Base-by-base conservation (phyloP, 2,329 filamentous ascomycete genomes). In the Microsporum audouinii region DNA sequence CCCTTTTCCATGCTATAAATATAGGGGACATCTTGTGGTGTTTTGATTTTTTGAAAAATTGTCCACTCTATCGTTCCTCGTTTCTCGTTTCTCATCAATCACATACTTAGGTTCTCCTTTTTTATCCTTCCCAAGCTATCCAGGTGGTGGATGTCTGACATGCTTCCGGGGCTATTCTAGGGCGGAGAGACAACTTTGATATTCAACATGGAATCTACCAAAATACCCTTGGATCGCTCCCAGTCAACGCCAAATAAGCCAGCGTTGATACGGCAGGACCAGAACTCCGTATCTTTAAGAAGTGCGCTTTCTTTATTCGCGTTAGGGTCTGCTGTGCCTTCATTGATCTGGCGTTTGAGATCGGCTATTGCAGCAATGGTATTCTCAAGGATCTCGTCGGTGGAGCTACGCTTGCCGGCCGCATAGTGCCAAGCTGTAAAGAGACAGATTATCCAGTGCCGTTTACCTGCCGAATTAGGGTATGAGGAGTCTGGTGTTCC, bases 381-480 rank as follows among this genome's bases (percentile, higher is more conserved):
- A 33, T 79, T 78, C 2, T 65, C 65, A 8, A 85, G 59, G 41
- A 86, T 83, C 12, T 69, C 65, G 0, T 70, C 67, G 0, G 73
- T 71, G 0, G 72, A 62, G 61, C 68, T 71, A 34, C 69, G 66
- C 31, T 74, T 77, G 4, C 63, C 68, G 47, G 69, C 72, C 0
- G 83, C 83, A 62, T 77, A 81, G 1, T 71, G 70, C 2, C 70
- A 67, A 1, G 80, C 83, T 0, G 82, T 85, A 64, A 85, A 85
- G 0, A 86, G 69, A 64, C 83, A 85, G 0, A 80, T 78, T 31
- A 86, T 77, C 77, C 80, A 85, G 60, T 83, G 80, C 10, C 70
- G 69, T 27, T 69, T 72, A 3, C 63, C 58, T 2, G 60, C 61
- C 1, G 61, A 23, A 5, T 62, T 53, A 5, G 63, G 45, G 59